Evolutionary conservation across 1,139 yeast species (phyloP).

Genomic region (Taphrina wiesneri): DNA sequence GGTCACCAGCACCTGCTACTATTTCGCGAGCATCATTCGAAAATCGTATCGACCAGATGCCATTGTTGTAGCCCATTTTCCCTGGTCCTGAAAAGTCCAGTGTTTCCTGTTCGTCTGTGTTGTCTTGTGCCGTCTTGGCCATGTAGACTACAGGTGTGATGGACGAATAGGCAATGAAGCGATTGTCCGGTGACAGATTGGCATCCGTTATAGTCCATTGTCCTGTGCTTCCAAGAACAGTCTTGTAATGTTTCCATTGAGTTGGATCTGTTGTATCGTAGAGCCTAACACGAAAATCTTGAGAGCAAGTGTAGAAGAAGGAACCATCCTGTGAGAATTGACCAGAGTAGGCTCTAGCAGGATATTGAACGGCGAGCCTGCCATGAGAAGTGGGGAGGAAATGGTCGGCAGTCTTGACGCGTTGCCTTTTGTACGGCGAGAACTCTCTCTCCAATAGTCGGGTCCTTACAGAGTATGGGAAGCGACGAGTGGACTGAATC

Average conservation of each 20-base stretch:
- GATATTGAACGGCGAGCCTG: constrained; percentile 36
- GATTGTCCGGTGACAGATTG: constrained; percentile 42
- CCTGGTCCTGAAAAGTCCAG: constrained; percentile 35
- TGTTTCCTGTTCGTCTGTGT: constrained; percentile 35
- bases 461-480: constrained; percentile 36
- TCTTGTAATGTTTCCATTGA: constrained; percentile 38
- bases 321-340: constrained; percentile 44
- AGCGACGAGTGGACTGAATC: constrained; percentile 35
- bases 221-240: constrained; percentile 39
- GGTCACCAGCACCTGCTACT: constrained; percentile 42
- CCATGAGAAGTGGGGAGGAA: constrained; percentile 37
- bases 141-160: constrained; percentile 41
- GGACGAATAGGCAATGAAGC: constrained; percentile 40
- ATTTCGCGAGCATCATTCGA: constrained; percentile 40
- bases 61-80: constrained; percentile 30
- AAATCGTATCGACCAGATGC: constrained; percentile 42
- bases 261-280: constrained; percentile 42
- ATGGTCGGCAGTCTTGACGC: constrained; percentile 33
- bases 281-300: constrained; percentile 42
- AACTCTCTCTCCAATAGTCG: constrained; percentile 37
- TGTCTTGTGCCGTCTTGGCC: constrained; percentile 39
- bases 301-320: constrained; percentile 42
- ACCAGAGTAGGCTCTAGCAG: constrained; percentile 44
- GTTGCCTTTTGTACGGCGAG: constrained; percentile 30
- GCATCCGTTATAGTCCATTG: constrained; percentile 46